Percentiles rank a stretch among this genome's conserved stretches.
Conservation (phyloP, 208 protist genomes). For the Angomonas deanei region DNA sequence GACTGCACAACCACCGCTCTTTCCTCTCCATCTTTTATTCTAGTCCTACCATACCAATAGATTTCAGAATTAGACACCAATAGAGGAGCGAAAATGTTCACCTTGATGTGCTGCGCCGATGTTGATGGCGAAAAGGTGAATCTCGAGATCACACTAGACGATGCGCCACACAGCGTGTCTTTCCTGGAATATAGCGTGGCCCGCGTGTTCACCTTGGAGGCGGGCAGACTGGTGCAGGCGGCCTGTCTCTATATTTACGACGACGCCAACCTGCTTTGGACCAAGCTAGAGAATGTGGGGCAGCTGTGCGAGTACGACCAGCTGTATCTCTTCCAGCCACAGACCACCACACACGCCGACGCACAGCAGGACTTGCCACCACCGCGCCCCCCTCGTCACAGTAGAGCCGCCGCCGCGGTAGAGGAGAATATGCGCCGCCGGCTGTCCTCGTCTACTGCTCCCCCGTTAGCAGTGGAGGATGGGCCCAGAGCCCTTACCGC, state of each 20-base stretch:
- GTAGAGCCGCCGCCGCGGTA: conserved; percentile 10
- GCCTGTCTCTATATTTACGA: conserved; percentile 58
- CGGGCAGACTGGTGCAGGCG: background rate
- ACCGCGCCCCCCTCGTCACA: conserved; percentile 33
- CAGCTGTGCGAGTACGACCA: conserved; percentile 85
- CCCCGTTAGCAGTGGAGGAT: no score
- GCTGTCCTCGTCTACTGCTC: background rate
- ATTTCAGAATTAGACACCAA: no score
- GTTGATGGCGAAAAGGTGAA: conserved; percentile 76
- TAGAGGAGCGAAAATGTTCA: no score
- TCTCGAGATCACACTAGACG: conserved; percentile 51
- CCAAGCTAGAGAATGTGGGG: conserved; percentile 28
- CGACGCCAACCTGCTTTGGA: conserved; percentile 52
- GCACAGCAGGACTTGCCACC: conserved; percentile 67
- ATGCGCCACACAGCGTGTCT: conserved; percentile 25
- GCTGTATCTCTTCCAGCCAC: conserved; percentile 80
- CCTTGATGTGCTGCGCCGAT: conserved; percentile 70
- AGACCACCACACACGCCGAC: conserved; percentile 49
- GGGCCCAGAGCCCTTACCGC: no score
- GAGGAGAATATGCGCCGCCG: background rate
- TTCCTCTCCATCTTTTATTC: background rate
- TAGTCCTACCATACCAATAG: no score
- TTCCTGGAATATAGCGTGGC: conserved; percentile 31
- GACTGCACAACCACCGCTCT: background rate
- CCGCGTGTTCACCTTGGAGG: conserved; percentile 36